A percentile compares a stretch with the other conserved stretches of the same genome.
These are phyloP conservation scores for Paraconiothyrium brasiliense DNA, from an alignment of 2,329 filamentous ascomycete species.

Conservation along the genomic window DNA sequence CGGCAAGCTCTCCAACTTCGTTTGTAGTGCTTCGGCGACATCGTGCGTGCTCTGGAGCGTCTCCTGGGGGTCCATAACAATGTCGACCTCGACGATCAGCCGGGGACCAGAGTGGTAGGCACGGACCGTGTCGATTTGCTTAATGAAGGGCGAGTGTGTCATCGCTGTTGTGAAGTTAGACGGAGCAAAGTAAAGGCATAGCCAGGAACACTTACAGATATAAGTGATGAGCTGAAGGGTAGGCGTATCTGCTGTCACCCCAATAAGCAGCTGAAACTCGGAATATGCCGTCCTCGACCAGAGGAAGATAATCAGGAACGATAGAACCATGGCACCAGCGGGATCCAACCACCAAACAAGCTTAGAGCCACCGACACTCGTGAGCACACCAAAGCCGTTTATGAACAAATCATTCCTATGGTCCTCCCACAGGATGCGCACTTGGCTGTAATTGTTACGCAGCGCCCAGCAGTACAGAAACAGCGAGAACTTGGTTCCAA, in stretches of 20 bases:
- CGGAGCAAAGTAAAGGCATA: background rate
- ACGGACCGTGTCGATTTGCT: conserved; percentile 91
- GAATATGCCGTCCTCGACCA: conserved; percentile 88
- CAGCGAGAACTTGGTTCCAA: conserved; percentile 80
- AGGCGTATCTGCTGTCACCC: conserved; percentile 83
- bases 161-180: conserved; percentile 60
- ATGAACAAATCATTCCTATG: conserved; percentile 97
- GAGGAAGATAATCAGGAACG: conserved; percentile 76
- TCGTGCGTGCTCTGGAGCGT: conserved; percentile 85
- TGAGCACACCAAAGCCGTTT: conserved; percentile 92
- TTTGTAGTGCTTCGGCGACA: conserved; percentile 91
- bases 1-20: conserved; percentile 90
- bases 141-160: conserved; percentile 83
- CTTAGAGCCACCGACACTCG: conserved; percentile 89
- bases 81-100: conserved; percentile 93
- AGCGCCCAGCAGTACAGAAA: conserved; percentile 94
- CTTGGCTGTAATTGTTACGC: conserved; percentile 89
- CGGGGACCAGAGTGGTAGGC: conserved; percentile 90
- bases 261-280: conserved; percentile 92
- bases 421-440: conserved; percentile 94
- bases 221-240: conserved; percentile 96
- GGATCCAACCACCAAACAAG: conserved; percentile 95
- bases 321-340: conserved; percentile 86
- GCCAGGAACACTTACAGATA: conserved; percentile 67
- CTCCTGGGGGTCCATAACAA: conserved; percentile 85